phyloP scores from a whole-genome alignment of 805 yeast species.

The Candida caryicola region DNA sequence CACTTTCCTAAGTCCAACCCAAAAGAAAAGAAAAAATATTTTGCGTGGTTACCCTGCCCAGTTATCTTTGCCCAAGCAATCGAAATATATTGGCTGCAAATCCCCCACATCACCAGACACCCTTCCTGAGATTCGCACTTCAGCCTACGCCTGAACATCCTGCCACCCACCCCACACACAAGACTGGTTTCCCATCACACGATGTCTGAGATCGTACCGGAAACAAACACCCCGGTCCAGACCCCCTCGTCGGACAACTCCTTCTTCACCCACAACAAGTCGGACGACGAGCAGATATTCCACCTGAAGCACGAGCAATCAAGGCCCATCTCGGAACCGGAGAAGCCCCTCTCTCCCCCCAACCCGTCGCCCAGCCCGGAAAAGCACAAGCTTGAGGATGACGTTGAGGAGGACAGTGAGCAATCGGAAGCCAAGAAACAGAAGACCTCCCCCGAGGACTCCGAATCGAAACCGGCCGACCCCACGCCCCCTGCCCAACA shows the following conservation, averaged over 20 bases:
- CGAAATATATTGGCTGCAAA: not conserved
- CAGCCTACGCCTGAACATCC: too few species aligned
- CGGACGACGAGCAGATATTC: conserved; percentile 12
- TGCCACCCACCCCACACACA: too few species aligned
- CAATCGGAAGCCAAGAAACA: conserved; percentile 7
- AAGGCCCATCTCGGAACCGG: conserved; percentile 18
- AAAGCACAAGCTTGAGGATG: conserved; percentile 31
- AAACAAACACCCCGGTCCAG: conserved; percentile 38
- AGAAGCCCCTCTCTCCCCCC: conserved; percentile 44
- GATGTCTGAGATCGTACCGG: conserved; percentile 32
- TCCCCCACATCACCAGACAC: not conserved
- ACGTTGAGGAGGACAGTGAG: conserved; percentile 17
- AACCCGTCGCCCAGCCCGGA: conserved; percentile 44
- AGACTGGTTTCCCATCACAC: conserved; percentile 2
- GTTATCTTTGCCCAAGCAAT: conserved; percentile 1
- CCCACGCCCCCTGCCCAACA: conserved; percentile 11
- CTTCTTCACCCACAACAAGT: conserved; percentile 19
- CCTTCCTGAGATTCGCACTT: too few species aligned
- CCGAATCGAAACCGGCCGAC: conserved; percentile 7
- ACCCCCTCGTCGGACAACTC: conserved; percentile 33
- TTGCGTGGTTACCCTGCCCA: conserved; percentile 2
- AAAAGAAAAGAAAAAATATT: conserved; percentile 1
- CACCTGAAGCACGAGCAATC: conserved; percentile 3
- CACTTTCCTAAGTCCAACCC: conserved; percentile 1
- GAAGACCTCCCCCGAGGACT: conserved; percentile 4